These are phyloP conservation scores for Paraconiothyrium brasiliense DNA, from an alignment of 2,329 filamentous ascomycete species.

Conservation along the genomic window DNA sequence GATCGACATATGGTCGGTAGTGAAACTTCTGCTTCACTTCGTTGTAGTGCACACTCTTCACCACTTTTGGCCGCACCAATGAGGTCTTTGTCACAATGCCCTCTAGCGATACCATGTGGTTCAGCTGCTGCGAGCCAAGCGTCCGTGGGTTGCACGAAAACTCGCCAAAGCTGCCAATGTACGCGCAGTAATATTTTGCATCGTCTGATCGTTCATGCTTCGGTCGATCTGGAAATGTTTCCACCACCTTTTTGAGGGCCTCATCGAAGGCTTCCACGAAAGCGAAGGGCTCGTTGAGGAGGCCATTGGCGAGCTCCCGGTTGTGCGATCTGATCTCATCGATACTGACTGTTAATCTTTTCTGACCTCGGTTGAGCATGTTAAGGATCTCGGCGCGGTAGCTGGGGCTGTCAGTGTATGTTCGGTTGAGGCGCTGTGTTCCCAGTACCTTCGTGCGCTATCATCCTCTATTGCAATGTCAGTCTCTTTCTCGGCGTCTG, in stretches of 20 bases:
- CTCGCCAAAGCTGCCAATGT: conserved; percentile 93
- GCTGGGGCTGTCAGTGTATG: conserved; percentile 61
- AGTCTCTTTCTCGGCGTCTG: conserved; percentile 23
- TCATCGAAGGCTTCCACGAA: conserved; percentile 87
- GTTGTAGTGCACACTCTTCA: conserved; percentile 97
- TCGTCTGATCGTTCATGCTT: conserved; percentile 80
- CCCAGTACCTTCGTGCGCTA: conserved; percentile 61
- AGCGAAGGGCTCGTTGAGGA: conserved; percentile 88
- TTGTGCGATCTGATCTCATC: conserved; percentile 93
- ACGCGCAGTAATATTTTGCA: conserved; percentile 92
- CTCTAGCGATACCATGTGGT: conserved; percentile 96
- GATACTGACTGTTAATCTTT: conserved; percentile 70
- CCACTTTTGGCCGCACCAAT: conserved; percentile 93
- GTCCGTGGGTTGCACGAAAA: conserved; percentile 95
- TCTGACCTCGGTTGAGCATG: conserved; percentile 70
- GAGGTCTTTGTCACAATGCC: conserved; percentile 98
- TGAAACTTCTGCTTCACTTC: conserved; percentile 87
- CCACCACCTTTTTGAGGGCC: conserved; percentile 88
- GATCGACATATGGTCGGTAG: conserved; percentile 90
- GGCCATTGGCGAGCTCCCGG: conserved; percentile 78
- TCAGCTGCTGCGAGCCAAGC: conserved; percentile 86
- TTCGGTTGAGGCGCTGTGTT: conserved; percentile 11
- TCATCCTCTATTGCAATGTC: conserved; percentile 60
- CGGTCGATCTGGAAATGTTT: conserved; percentile 78
- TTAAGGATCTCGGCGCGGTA: conserved; percentile 90